Base-by-base conservation (phyloP, 345 rosid genomes). In the Laguncularia racemosa region DNA sequence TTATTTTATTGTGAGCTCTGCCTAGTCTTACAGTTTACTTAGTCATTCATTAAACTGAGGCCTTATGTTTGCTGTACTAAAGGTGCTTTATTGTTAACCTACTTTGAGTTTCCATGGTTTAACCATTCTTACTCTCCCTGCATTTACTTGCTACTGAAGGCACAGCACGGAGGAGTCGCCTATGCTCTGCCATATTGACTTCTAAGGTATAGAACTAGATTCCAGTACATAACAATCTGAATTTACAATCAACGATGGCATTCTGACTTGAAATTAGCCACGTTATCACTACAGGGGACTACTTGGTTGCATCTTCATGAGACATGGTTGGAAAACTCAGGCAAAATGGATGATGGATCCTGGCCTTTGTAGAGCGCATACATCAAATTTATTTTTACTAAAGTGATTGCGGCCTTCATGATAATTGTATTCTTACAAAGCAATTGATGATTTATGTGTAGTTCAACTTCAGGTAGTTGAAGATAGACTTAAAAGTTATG, bases 101-200 rank as follows among this genome's bases (percentile, higher is more conserved):
- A n/a, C 57, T 54, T 28, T 28, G 20, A 44, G 2, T 53, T 23
- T 16, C 3, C 8, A 9, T 14, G 20, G 14, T 33, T 12, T 55
- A 23, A 12, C 21, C 20, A 3, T 23, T 18, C 20, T 45, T 46
- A 44, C 52, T 2, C 45, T 14, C 45, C 55, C 20, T 45, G 28
- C 46, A 4, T 56, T 44, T 53, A 16, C 19, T 47, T 20, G 59
- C 53, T 59, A 23, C 44, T 73, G 63, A 69, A 93, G 99, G 78
- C 3, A 83, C 79, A 2, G 90, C 79, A 58, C 79, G 72, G 48
- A 64, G 38, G 67, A 71, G 97, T 63, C 79, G 90, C 71, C 71
- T 74, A 55, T 78, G 73, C 52, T 71, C 96, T 14, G 69, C 66
- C 9, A 61, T 86, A 58, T 56, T 84, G 63, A 76, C 64, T 20